A percentile compares a stretch with the other conserved stretches of the same genome.
These are phyloP conservation scores for Fagus crenata DNA, from an alignment of 306 rosid species.

Conservation along the genomic window DNA sequence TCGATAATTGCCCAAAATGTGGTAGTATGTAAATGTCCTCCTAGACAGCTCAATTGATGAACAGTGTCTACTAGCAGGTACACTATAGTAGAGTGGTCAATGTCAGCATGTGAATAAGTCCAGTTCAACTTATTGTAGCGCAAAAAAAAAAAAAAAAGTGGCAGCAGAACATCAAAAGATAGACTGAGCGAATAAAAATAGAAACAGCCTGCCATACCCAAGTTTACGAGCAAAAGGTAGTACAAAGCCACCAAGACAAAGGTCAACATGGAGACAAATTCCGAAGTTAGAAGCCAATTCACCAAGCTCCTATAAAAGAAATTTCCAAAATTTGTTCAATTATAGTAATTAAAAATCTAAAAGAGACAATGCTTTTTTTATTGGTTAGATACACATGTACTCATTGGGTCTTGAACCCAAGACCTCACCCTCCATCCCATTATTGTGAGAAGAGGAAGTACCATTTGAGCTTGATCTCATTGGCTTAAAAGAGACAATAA, in stretches of 20 bases:
- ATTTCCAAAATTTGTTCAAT: slow-evolving; percentile 29
- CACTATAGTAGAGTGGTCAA: background rate
- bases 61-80: background rate
- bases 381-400: too few relatives aligned
- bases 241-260: slow-evolving; percentile 95
- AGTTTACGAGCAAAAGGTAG: slow-evolving; percentile 89
- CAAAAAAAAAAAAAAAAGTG: background rate
- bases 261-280: slow-evolving; percentile 91
- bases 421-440: too few relatives aligned
- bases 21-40: background rate
- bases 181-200: slow-evolving; percentile 18
- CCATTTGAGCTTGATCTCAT: too few relatives aligned
- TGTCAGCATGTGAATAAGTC: background rate
- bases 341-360: slow-evolving; percentile 1
- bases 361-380: slow-evolving; percentile 11
- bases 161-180: slow-evolving; percentile 3
- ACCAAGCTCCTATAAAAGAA: slow-evolving; percentile 78
- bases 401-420: too few relatives aligned
- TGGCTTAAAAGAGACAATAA: background rate
- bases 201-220: slow-evolving; percentile 59
- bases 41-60: background rate
- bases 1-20: background rate
- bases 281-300: slow-evolving; percentile 72
- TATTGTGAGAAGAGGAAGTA: too few relatives aligned
- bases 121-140: too few relatives aligned